Evolutionary conservation across 257 asterid genomes (phyloP), one percentile per base, ranked within the genome.

Genomic region (Solanum neorickii): DNA sequence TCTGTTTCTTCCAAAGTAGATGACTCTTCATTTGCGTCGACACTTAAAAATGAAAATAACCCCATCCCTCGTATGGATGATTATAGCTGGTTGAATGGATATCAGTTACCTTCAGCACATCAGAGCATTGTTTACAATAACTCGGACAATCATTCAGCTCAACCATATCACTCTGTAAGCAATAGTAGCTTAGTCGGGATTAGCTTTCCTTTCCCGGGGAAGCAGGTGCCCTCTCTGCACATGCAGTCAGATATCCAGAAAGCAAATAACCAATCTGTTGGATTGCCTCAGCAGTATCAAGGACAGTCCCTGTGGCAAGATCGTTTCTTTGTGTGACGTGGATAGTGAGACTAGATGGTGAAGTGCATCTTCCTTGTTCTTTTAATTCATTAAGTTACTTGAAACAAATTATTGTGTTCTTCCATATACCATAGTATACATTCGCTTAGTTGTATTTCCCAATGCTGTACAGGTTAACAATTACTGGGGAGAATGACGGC

Each of bases 31-130:
- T 88, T 87, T 91, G 87, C 85, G 83, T 75, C 83, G 88, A 46
- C 93, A 52, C 86, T 88, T 86, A 94, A 87, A 89, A 91, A 84
- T 86, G 97, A 91, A 85, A 87, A 83, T 76, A 62, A 90, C 75
- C 52, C 91, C 68, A 78, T 88, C 47, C 92, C 92, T 13, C 94
- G 87, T 82, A 87, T 93, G 89, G 99, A 97, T 88, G 95, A 97
- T 91, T 97, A 97, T 88, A 92, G 95, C 91, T 96, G 99, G 99
- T 92, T 95, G 18, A 98, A 92, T 90, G 98, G 98, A 18, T 93
- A 95, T 92, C 94, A 89, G 87, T 90, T 95, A 56, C 93, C 97
- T 62, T 74, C 96, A 46, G 90, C 92, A 82, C 93, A 92, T 86
- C 94, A 90, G 80, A 91, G 93, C 83, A 89, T 86, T 85, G 99